phyloP scores from a whole-genome alignment of 2,329 filamentous ascomycete genomes.

The Zymoseptoria passerinii region DNA sequence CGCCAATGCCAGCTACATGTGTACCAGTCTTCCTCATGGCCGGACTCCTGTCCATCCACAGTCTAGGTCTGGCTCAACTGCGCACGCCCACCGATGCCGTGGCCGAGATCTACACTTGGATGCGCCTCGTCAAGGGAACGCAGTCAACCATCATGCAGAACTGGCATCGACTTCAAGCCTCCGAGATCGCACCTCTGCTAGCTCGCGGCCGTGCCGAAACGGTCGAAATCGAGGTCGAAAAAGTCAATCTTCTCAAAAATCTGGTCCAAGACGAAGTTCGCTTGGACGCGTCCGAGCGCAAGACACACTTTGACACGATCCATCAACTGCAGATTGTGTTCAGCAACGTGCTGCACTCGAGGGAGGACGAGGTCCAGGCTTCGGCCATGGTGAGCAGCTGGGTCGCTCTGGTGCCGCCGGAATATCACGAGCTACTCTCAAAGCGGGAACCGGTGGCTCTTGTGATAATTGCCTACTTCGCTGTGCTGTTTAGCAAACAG shows the following conservation, averaged over 20 bases:
- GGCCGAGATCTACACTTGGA: slow-evolving; percentile 9
- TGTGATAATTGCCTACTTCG: slow-evolving; percentile 10
- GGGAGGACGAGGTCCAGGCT: neutral
- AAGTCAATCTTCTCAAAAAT: slow-evolving; percentile 6
- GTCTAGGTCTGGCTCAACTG: slow-evolving; percentile 10
- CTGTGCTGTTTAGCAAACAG: slow-evolving; percentile 8
- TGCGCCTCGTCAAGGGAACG: slow-evolving; percentile 8
- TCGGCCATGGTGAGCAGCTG: slow-evolving; percentile 3
- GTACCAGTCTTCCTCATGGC: slow-evolving; percentile 8
- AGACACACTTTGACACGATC: slow-evolving; percentile 5
- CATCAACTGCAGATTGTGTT: slow-evolving; percentile 9
- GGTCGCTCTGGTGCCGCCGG: slow-evolving; percentile 1
- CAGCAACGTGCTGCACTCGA: slow-evolving; percentile 3
- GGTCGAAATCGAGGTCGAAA: neutral
- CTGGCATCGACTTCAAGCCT: slow-evolving; percentile 7
- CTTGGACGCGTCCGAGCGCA: neutral
- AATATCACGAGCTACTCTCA: slow-evolving; percentile 7
- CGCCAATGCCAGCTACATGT: slow-evolving; percentile 7
- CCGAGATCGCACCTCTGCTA: slow-evolving; percentile 10
- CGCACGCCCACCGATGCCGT: slow-evolving; percentile 8
- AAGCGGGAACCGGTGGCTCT: slow-evolving; percentile 6
- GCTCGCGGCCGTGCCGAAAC: neutral
- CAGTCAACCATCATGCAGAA: slow-evolving; percentile 7
- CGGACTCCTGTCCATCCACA: slow-evolving; percentile 9
- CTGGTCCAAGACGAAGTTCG: neutral